Conservation (phyloP, 345 rosid genomes). For the Camelina neglecta region DNA sequence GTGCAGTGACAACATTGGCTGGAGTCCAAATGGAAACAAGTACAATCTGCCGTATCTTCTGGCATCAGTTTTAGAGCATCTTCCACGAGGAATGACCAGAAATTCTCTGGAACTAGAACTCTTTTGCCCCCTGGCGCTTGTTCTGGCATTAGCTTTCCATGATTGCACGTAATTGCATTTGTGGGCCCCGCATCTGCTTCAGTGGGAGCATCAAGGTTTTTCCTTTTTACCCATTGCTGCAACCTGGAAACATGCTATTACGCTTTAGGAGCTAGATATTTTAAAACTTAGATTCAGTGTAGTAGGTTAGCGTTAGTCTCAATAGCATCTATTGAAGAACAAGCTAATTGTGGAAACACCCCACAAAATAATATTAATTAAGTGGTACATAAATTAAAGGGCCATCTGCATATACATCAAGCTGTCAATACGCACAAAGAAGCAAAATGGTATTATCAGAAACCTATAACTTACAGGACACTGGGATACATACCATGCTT, state of each 20-base stretch:
- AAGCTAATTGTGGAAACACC: slow-evolving; percentile 29
- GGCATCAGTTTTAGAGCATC: slow-evolving; percentile 72
- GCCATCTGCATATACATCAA: slow-evolving; percentile 33
- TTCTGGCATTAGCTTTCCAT: slow-evolving; percentile 85
- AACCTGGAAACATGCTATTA: slow-evolving; percentile 59
- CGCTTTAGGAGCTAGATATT: slow-evolving; percentile 31
- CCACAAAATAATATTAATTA: slow-evolving; percentile 14
- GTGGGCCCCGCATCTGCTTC: slow-evolving; percentile 95
- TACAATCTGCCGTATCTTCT: slow-evolving; percentile 61
- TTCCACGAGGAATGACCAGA: slow-evolving; percentile 86
- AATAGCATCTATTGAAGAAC: slow-evolving; percentile 13
- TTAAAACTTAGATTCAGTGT: slow-evolving; percentile 14
- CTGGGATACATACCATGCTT: slow-evolving; percentile 67
- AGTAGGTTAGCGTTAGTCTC: slow-evolving; percentile 2
- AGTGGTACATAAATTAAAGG: slow-evolving; percentile 6
- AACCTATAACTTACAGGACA: slow-evolving; percentile 26
- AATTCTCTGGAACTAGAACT: slow-evolving; percentile 74
- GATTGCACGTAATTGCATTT: slow-evolving; percentile 70
- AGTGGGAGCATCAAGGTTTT: slow-evolving; percentile 85
- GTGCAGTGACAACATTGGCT: slow-evolving; percentile 73
- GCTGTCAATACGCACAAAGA: slow-evolving; percentile 18
- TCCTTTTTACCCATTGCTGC: slow-evolving; percentile 95
- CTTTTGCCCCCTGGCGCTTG: slow-evolving; percentile 91
- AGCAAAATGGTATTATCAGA: slow-evolving; percentile 22
- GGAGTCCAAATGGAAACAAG: slow-evolving; percentile 63